phyloP scores from a whole-genome alignment of 805 yeast species.

The Candida endomychidarum region DNA sequence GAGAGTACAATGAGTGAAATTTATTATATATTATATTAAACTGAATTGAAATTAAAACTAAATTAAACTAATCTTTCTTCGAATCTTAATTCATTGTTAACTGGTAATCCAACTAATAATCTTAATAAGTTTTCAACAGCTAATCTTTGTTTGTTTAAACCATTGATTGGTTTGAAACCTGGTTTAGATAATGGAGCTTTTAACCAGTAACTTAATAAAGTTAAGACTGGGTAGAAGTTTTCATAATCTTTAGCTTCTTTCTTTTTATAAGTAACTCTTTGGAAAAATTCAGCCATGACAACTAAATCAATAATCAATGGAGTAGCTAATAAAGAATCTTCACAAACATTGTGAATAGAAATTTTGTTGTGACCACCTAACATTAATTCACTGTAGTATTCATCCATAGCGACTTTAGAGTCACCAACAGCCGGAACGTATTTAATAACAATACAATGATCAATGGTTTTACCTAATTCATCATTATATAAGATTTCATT shows the following conservation, averaged over 20 bases:
- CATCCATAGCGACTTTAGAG: slow-evolving; percentile 97
- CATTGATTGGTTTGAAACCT: slow-evolving; percentile 87
- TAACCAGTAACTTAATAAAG: slow-evolving; percentile 91
- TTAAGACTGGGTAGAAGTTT: slow-evolving; percentile 77
- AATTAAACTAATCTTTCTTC: slow-evolving; percentile 71
- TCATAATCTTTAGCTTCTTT: slow-evolving; percentile 50
- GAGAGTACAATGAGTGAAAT: too few relatives aligned
- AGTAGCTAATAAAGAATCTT: slow-evolving; percentile 91
- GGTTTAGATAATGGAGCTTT: slow-evolving; percentile 94
- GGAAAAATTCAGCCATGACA: slow-evolving; percentile 84
- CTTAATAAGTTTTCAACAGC: slow-evolving; percentile 91
- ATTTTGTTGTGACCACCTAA: slow-evolving; percentile 96
- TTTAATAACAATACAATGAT: slow-evolving; percentile 94
- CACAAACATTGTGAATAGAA: slow-evolving; percentile 93
- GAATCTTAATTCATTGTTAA: slow-evolving; percentile 87
- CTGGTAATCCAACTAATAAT: slow-evolving; percentile 85
- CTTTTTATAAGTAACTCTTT: slow-evolving; percentile 78
- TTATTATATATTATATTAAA: too few relatives aligned
- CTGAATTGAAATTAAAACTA: background rate
- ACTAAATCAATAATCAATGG: slow-evolving; percentile 91
- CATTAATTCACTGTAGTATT: slow-evolving; percentile 95
- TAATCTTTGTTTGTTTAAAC: slow-evolving; percentile 90
- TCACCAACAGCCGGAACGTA: slow-evolving; percentile 94
- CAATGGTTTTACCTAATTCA: slow-evolving; percentile 73
- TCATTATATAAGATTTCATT: slow-evolving; percentile 82